A percentile compares a stretch with the other conserved stretches of the same genome.
phyloP scores from a whole-genome alignment of 1,284 basidiomycete genomes.

The Inonotus hispidus region DNA sequence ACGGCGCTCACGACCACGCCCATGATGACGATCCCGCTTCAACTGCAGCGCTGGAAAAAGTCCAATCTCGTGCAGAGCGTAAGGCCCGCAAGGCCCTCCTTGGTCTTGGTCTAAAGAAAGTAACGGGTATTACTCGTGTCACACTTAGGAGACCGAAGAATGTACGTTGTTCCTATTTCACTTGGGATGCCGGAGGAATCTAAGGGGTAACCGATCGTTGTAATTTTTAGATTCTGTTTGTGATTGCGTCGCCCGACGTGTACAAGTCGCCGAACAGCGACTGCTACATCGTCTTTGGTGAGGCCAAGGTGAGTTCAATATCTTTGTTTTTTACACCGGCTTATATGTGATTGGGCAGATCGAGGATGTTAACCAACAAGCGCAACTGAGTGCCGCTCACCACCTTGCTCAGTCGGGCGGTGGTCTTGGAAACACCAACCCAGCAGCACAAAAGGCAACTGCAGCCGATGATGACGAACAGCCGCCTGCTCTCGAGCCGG shows the following conservation, averaged over 20 bases:
- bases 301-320: constrained; percentile 72
- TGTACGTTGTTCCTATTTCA: constrained; percentile 40
- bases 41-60: constrained; percentile 83
- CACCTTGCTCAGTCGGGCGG: constrained; percentile 63
- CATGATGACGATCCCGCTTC: constrained; percentile 79
- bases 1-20: constrained; percentile 46
- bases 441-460: constrained; percentile 48
- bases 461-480: constrained; percentile 57
- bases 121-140: constrained; percentile 91
- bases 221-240: constrained; percentile 72
- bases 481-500: constrained; percentile 75
- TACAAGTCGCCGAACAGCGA: constrained; percentile 98
- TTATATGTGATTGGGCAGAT: constrained; percentile 41
- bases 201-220: background rate
- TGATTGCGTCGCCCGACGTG: constrained; percentile 91
- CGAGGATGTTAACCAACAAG: constrained; percentile 87
- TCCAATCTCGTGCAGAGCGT: constrained; percentile 87
- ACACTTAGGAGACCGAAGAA: constrained; percentile 94
- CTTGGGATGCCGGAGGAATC: background rate
- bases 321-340: background rate
- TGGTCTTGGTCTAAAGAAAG: constrained; percentile 85
- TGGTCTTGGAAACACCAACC: constrained; percentile 37
- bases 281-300: constrained; percentile 98
- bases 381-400: constrained; percentile 80
- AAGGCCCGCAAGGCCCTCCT: constrained; percentile 89